A percentile compares a stretch with the other conserved stretches of the same genome.
phyloP scores from a whole-genome alignment of 352 stramenopile genomes.

The Phytophthora multivora region DNA sequence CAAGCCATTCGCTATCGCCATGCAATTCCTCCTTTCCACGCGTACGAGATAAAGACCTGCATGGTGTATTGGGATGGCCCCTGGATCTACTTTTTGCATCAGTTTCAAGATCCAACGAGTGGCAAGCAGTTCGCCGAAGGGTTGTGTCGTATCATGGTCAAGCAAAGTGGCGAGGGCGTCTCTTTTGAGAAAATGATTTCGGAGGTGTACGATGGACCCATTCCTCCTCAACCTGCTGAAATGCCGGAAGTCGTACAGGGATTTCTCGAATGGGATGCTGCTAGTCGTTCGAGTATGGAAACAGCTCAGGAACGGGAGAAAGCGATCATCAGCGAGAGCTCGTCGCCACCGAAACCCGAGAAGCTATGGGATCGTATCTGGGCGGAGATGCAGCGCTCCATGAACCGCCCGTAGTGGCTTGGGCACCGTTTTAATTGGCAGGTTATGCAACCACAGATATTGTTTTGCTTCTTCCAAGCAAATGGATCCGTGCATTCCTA shows the following conservation, averaged over 20 bases:
- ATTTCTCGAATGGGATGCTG: constrained; percentile 47
- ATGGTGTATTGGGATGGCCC: constrained; percentile 56
- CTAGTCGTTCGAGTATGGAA: constrained; percentile 46
- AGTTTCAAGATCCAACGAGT: constrained; percentile 56
- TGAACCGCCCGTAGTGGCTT: constrained; percentile 38
- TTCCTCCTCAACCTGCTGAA: constrained; percentile 24
- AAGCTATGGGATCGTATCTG: constrained; percentile 32
- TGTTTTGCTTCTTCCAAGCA: no score
- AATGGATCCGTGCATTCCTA: no score
- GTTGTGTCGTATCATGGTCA: constrained; percentile 40
- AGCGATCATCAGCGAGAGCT: not conserved
- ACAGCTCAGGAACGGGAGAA: constrained; percentile 19
- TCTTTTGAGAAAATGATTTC: constrained; percentile 35
- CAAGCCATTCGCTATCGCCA: constrained; percentile 65
- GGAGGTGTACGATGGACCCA: constrained; percentile 31
- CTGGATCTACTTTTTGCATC: constrained; percentile 69
- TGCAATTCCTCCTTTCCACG: constrained; percentile 49
- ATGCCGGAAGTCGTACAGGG: constrained; percentile 44
- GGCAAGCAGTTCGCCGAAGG: constrained; percentile 64
- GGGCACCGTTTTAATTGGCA: not conserved
- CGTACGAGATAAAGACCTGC: constrained; percentile 62
- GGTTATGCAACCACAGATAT: no score
- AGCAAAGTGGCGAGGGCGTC: constrained; percentile 22
- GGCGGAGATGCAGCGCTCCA: constrained; percentile 46
- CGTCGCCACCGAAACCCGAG: constrained; percentile 10